Base-by-base conservation (phyloP, 177 flowering plant genomes). In the Vitis hybrid region DNA sequence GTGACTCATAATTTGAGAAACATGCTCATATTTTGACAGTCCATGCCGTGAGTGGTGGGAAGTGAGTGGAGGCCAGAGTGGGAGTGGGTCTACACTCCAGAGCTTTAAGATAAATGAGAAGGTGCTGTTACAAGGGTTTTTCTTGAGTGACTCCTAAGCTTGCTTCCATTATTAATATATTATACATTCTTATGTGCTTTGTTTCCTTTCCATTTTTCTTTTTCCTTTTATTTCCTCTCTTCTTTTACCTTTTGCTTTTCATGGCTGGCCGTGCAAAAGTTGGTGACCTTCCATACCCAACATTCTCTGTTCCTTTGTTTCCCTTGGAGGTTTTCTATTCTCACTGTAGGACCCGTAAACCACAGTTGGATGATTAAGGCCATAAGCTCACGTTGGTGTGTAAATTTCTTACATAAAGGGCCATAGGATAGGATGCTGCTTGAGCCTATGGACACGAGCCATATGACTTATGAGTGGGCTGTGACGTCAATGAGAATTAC, bases 31-130 rank as follows among this genome's bases (percentile, higher is more conserved):
- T 60, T 60, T 12, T 53, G 16, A 52, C 54, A 54, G 61, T 70
- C 64, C 67, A 70, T 39, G 72, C 72, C 72, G 72, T 70, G 72
- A 70, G 72, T 70, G 61, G 57, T 70, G 72, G 61, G 3, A 50
- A 53, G 11, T 69, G 22, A 22, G 75, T 72, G 66, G 66, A 72
- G 48, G 31, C 65, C 55, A 66, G 66, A 5, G 39, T 66, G 4
- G 64, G 54, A 53, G 60, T 53, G 69, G 59, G 68, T 53, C 59
- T 53, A 14, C 66, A 45, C 53, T 54, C 22, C 22, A 62, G 39
- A 34, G 39, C 39, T 34, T 34, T 34, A 4, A 5, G 39, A 34
- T 34, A 31, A 31, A 31, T 31, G 39, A 5, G 39, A 19, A 19
- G 19, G 39, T 3, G 3, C 2, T 31, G 5, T 63, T 31, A 12